Conservation (phyloP, 257 asterid genomes). For the Salvia miltiorrhiza region DNA sequence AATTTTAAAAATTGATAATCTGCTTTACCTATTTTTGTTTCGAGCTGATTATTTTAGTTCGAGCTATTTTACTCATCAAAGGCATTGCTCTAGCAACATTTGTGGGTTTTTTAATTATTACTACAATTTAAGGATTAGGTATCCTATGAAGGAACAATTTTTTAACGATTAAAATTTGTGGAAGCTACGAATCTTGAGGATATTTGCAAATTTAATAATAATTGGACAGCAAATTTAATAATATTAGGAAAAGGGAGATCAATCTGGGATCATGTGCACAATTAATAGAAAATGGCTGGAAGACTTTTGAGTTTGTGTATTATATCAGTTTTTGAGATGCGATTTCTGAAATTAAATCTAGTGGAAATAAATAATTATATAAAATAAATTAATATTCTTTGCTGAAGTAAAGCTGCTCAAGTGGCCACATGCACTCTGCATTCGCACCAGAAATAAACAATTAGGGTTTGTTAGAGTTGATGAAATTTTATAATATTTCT, state of each 20-base stretch:
- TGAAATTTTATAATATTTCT: background rate
- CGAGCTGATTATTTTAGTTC: too few relatives aligned
- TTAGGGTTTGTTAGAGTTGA: constrained; percentile 14
- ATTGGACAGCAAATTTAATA: constrained; percentile 21
- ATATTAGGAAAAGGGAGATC: constrained; percentile 23
- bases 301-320: constrained; percentile 18
- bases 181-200: constrained; percentile 12
- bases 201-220: constrained; percentile 15
- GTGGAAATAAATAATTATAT: constrained; percentile 1
- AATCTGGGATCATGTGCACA: constrained; percentile 51
- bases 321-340: constrained; percentile 18
- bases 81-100: background rate
- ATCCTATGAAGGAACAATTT: constrained; percentile 3
- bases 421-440: constrained; percentile 45
- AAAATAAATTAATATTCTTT: background rate
- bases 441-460: constrained; percentile 21
- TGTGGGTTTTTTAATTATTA: constrained; percentile 4
- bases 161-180: background rate
- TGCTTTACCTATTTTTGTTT: too few relatives aligned
- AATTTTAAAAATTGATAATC: too few relatives aligned
- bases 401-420: constrained; percentile 25
- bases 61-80: too few relatives aligned
- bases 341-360: constrained; percentile 23
- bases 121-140: constrained; percentile 13
- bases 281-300: constrained; percentile 32